Conservation (phyloP, 202 grass and related monocot genomes). For the Alloteropsis angusta region DNA sequence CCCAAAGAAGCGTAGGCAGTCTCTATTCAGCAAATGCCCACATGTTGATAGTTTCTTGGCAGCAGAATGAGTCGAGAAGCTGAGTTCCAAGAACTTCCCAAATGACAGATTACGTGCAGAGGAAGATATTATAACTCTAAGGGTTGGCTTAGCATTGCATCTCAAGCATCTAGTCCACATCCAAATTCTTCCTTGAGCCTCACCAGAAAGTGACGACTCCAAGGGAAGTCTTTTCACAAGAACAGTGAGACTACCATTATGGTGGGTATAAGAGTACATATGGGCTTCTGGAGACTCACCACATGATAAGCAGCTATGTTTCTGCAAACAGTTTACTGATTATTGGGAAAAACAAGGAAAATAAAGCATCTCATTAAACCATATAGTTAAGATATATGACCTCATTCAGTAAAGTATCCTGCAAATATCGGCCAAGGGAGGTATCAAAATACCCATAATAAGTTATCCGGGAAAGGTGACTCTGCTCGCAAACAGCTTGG, state of each 20-base stretch:
- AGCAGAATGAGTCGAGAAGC: conserved; percentile 82
- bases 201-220: conserved; percentile 30
- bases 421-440: conserved; percentile 72
- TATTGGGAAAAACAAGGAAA: conserved; percentile 14
- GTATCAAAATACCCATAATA: conserved; percentile 84
- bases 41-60: conserved; percentile 67
- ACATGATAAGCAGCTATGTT: conserved; percentile 65
- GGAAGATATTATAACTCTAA: conserved; percentile 62
- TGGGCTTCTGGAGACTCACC: conserved; percentile 65
- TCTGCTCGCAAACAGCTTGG: conserved; percentile 65
- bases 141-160: conserved; percentile 49
- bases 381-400: conserved; percentile 42
- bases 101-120: conserved; percentile 77
- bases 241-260: conserved; percentile 70
- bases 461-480: conserved; percentile 84
- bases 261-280: conserved; percentile 74
- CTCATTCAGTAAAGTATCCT: conserved; percentile 75
- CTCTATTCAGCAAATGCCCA: conserved; percentile 83
- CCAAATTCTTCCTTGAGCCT: conserved; percentile 74
- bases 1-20: conserved; percentile 94
- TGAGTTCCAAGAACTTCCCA: conserved; percentile 90
- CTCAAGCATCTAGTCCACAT: conserved; percentile 93
- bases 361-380: conserved; percentile 13
- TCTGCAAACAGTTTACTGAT: conserved; percentile 48
- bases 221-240: conserved; percentile 55